Conservation (phyloP, 2,329 filamentous ascomycete genomes). For the Biscogniauxia mediterranea region DNA sequence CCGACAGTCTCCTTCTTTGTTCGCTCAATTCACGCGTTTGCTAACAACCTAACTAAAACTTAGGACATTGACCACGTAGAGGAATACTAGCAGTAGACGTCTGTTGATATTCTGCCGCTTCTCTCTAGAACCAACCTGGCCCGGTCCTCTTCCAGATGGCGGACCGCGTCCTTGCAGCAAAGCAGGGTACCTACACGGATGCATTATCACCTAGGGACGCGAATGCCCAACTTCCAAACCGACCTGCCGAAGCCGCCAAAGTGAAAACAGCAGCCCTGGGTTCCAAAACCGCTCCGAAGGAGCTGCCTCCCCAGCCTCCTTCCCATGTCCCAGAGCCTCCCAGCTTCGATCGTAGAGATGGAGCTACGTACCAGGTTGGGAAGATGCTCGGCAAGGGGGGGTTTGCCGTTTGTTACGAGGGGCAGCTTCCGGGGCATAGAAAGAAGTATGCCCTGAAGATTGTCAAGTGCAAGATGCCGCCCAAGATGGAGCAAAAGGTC, state of each 20-base stretch:
- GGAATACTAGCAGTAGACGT: constrained; percentile 7
- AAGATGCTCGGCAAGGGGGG: constrained; percentile 76
- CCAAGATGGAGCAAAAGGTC: constrained; percentile 83
- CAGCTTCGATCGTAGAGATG: constrained; percentile 66
- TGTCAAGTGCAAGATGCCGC: constrained; percentile 77
- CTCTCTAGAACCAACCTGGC: neutral
- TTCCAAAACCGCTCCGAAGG: constrained; percentile 43
- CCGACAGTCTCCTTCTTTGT: neutral
- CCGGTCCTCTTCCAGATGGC: constrained; percentile 38
- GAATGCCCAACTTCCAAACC: constrained; percentile 54
- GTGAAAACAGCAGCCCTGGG: constrained; percentile 45
- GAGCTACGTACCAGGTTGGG: constrained; percentile 71
- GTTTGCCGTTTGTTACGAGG: constrained; percentile 79
- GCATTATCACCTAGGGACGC: constrained; percentile 64
- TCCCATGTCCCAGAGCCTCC: constrained; percentile 59
- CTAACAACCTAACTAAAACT: neutral
- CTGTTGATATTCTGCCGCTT: constrained; percentile 1
- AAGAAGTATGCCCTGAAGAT: constrained; percentile 77
- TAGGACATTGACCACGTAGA: neutral
- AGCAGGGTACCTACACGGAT: constrained; percentile 56
- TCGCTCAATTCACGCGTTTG: neutral
- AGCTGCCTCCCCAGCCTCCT: constrained; percentile 65
- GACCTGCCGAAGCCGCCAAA: constrained; percentile 40
- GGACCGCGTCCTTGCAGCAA: constrained; percentile 46
- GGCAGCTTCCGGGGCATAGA: constrained; percentile 63